These are phyloP conservation scores for Drechslerella stenobrocha DNA, from an alignment of 2,329 filamentous ascomycete species.

Conservation along the genomic window DNA sequence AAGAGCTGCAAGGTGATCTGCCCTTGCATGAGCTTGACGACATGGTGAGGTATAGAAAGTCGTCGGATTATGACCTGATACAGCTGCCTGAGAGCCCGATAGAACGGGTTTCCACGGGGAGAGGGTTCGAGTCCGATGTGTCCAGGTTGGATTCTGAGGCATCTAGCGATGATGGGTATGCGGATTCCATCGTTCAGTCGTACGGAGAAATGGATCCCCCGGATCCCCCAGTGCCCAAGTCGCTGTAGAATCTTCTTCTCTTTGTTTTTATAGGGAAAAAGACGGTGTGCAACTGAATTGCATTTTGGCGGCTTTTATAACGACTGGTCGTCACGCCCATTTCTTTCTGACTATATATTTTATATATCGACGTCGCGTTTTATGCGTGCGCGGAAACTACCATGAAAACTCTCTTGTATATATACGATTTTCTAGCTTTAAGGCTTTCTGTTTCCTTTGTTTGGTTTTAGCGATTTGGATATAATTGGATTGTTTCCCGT, in stretches of 20 bases:
- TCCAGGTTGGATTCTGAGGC: conserved; percentile 39
- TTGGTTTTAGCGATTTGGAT: background rate
- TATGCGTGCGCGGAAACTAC: too few relatives aligned
- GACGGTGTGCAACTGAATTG: background rate
- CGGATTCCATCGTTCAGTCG: conserved; percentile 35
- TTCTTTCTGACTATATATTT: background rate
- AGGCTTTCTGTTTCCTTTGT: background rate
- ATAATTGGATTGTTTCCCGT: too few relatives aligned
- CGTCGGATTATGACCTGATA: conserved; percentile 10
- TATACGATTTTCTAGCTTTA: background rate
- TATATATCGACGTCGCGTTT: background rate
- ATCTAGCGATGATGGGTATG: conserved; percentile 31
- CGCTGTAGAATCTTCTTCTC: background rate
- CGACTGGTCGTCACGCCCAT: background rate
- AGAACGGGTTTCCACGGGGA: conserved; percentile 35
- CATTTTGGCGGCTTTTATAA: too few relatives aligned
- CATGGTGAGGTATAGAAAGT: conserved; percentile 13
- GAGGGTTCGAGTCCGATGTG: conserved; percentile 42
- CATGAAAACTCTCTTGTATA: too few relatives aligned
- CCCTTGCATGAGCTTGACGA: conserved; percentile 34
- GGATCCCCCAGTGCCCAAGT: conserved; percentile 7
- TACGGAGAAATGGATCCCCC: conserved; percentile 19
- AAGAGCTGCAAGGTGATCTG: conserved; percentile 31
- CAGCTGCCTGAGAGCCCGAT: conserved; percentile 42
- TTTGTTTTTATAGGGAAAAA: background rate